Base-by-base conservation (phyloP, 257 asterid species). In the Fraxinus anomala region DNA sequence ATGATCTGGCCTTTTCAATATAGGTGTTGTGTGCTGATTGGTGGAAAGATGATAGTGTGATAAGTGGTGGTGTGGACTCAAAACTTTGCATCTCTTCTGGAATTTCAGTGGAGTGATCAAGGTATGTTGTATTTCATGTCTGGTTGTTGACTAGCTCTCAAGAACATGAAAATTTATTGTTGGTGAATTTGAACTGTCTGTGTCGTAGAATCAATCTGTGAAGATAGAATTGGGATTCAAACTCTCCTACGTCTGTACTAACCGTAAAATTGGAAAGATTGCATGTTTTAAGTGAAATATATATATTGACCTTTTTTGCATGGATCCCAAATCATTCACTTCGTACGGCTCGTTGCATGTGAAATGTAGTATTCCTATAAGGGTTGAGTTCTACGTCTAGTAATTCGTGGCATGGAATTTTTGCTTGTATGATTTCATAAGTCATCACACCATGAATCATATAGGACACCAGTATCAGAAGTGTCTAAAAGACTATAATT, bases 1-100 rank as follows among this genome's bases (percentile, higher is more conserved):
- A 76, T 70, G 69, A 77, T 63, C 14, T 61, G 51, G 19, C 76
- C 8, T 56, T 74, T 54, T 81, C 74, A 34, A 80, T 79, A 28
- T 81, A 96, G 99, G 97, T 92, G n/a, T 86, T 96, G 54, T 89
- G 94, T 85, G 96, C 87, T 30, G 99, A 89, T 75, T 96, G 99
- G 99, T 96, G 99, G 99, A 89, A 74, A 87, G 84, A 83, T 36
- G 89, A 92, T 66, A 83, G 91, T 72, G 89, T 96, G 63, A 72
- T 96, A 75, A 93, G 97, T 67, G 99, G 99, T 31, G 97, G 99
- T 24, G 96, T 80, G 6, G 99, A 93, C 86, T 85, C 97, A 3
- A 91, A 86, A 86, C 99, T 96, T 80, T 83, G 92, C 88, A 88
- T 89, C 78, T 92, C 97, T 73, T 89, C 97, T 26, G 92, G 89